Evolutionary conservation across 2,329 filamentous ascomycete genomes (phyloP).

Genomic region (Plenodomus biglobosus): DNA sequence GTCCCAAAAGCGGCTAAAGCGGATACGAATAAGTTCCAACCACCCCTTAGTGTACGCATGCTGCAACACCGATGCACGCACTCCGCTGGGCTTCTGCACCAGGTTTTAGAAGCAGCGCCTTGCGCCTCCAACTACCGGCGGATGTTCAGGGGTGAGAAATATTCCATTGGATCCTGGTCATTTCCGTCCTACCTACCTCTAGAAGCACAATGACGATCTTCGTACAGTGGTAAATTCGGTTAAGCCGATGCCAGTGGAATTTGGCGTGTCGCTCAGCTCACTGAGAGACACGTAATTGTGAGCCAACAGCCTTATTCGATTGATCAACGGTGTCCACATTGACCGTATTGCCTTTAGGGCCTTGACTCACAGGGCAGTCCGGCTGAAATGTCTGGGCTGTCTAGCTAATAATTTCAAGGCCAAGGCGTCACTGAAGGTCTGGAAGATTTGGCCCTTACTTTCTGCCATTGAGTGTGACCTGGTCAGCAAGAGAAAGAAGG

Average conservation of each 20-base stretch:
- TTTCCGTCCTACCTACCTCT: conserved; percentile 8
- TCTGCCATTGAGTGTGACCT: conserved; percentile 27
- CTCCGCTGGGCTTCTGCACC: conserved; percentile 14
- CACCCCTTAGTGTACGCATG: background rate
- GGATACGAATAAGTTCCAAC: conserved; percentile 14
- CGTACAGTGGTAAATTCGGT: conserved; percentile 3
- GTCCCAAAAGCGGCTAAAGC: conserved; percentile 26
- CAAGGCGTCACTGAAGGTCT: conserved; percentile 22
- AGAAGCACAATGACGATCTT: conserved; percentile 12
- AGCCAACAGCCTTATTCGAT: conserved; percentile 3
- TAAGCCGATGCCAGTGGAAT: conserved; percentile 4
- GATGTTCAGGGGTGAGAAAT: conserved; percentile 2
- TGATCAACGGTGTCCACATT: conserved; percentile 2
- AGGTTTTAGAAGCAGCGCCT: conserved; percentile 12
- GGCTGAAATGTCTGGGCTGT: conserved; percentile 14
- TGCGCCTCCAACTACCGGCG: conserved; percentile 11
- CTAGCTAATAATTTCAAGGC: conserved; percentile 10
- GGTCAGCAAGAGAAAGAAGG: conserved; percentile 3
- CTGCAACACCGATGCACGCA: conserved; percentile 12
- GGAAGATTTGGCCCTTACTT: conserved; percentile 13
- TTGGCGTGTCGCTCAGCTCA: conserved; percentile 6
- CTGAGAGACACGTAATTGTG: conserved; percentile 11
- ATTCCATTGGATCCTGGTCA: conserved; percentile 9
- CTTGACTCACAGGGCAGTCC: conserved; percentile 6
- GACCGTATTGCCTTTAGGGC: conserved; percentile 2